Base-by-base conservation (phyloP, 805 yeast species). In the Starmerella geochares region DNA sequence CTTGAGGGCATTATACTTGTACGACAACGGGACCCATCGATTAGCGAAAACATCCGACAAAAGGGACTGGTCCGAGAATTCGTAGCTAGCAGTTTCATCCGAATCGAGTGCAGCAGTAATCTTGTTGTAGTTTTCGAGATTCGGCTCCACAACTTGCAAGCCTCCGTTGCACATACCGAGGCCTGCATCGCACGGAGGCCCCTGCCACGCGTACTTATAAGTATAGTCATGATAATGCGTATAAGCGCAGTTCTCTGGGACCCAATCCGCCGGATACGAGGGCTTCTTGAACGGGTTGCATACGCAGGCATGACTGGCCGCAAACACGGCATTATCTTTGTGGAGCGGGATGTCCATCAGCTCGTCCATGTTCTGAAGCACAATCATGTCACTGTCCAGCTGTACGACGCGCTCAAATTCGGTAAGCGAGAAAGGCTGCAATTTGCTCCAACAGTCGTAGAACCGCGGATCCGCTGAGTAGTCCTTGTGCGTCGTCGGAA, bases 271-370 rank as follows among this genome's bases (percentile, higher is more conserved):
- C 14, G 83, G 83, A 51, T 78, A 78, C 59, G 78, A 79, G 0
- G 68, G 54, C 53, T 72, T 70, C 19, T 69, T 59, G 62, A 71
- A 67, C 4, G 83, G 83, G 55, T 78, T 78, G 62, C 83, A 78
- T 20, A 76, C 79, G 62, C 83, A 78, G 2, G 82, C 81, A 54
- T 77, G 78, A 10, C 75, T 61, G 0, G 81, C 80, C 0, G 80
- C 83, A 63, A 78, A 77, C 3, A 67, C 71, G 4, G 59, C 57
- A 2, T 59, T 58, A 9, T 59, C 55, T 2, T 59, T 60, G 45
- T 65, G 58, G 43, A 78, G 60, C 9, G 68, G 68, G 17, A 76
- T 44, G 7, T 71, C 73, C 73, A 78, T 73, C 38, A 78, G 62
- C 57, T 77, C 82, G 61, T 78, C 83, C 78, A 78, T 75, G 57